Evolutionary conservation across 768 basidiomycete species (phyloP), one percentile per base, ranked within the genome.

Genomic region (Phylloporus arenicola): DNA sequence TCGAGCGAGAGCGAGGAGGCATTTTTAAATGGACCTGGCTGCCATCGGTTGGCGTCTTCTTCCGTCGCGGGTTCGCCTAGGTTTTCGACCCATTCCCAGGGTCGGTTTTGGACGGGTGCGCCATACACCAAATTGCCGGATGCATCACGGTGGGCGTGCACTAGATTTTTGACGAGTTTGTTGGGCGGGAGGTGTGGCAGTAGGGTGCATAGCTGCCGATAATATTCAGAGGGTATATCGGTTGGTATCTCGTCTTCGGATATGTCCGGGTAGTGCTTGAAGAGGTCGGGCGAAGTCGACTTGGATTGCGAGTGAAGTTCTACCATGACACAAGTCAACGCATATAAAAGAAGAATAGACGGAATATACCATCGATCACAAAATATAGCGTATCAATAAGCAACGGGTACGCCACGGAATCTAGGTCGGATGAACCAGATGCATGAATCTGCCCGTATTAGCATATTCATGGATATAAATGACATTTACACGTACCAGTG

Each of bases 81-180:
- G 61, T 84, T 80, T 65, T 92, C 88, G 7, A 83, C 80, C 88
- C 88, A 91, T 64, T 92, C 88, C 88, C 88, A 92, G 4, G 89
- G 86, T 29, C 82, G 78, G 65, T 89, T 87, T 50, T 79, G 72
- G 16, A 90, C 84, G 2, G 78, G 74, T 4, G 68, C 61, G 17
- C 77, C 75, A 52, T 73, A 70, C 3, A 80, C 60, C 5, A 80
- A 52, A 16, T 75, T 72, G 0, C 84, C 85, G 12, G 68, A 69
- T 2, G 68, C 45, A 54, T 88, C 85, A 24, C 75, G 75, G 52
- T 82, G 75, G 3, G 80, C 77, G 42, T 77, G 77, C 3, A 78
- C 75, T 29, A 92, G 77, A 53, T 84, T 74, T 9, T 75, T 64
- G 4, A 86, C 81, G 19, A 75, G 64, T 13, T 70, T 68, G 44